Evolutionary conservation across 1,284 basidiomycete genomes (phyloP).

Genomic region (Phenoliferia sp.): DNA sequence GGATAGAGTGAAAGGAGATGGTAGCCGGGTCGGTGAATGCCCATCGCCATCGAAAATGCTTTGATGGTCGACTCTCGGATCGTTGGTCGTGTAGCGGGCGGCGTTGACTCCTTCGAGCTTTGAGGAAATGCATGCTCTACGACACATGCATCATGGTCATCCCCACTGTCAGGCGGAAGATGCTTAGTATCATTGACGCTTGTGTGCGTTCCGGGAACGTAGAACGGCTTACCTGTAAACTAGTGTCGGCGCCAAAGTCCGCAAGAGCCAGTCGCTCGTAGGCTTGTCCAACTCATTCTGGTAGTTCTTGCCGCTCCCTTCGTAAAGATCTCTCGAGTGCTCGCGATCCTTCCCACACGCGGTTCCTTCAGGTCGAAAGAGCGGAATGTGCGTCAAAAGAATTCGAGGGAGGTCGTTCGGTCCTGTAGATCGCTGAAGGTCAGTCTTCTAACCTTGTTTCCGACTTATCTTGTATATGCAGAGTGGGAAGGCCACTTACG

Average conservation of each 20-base stretch:
- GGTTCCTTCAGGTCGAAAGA: constrained; percentile 63
- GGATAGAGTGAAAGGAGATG: constrained; percentile 66
- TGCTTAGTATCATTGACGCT: not conserved
- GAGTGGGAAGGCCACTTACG: constrained; percentile 42
- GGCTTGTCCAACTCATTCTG: constrained; percentile 70
- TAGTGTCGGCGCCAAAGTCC: constrained; percentile 58
- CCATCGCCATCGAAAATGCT: constrained; percentile 61
- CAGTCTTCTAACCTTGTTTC: constrained; percentile 6
- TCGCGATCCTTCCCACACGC: constrained; percentile 72
- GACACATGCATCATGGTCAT: constrained; percentile 85
- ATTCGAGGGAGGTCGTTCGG: constrained; percentile 49
- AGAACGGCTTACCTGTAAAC: constrained; percentile 59
- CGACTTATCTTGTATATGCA: not conserved
- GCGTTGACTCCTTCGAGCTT: not conserved
- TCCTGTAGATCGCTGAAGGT: constrained; percentile 11
- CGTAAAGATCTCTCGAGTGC: constrained; percentile 56
- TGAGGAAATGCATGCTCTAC: constrained; percentile 51
- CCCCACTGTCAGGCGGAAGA: constrained; percentile 54
- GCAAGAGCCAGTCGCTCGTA: constrained; percentile 63
- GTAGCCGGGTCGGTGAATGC: constrained; percentile 71
- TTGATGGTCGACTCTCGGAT: constrained; percentile 72
- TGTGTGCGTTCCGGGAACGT: constrained; percentile 4
- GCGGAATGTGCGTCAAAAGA: constrained; percentile 75
- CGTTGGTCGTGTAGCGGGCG: constrained; percentile 3
- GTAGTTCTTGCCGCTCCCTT: constrained; percentile 73